These are phyloP conservation scores for Ascomycota sp. DNA, from an alignment of 2,329 filamentous ascomycete genomes.

Conservation along the genomic window DNA sequence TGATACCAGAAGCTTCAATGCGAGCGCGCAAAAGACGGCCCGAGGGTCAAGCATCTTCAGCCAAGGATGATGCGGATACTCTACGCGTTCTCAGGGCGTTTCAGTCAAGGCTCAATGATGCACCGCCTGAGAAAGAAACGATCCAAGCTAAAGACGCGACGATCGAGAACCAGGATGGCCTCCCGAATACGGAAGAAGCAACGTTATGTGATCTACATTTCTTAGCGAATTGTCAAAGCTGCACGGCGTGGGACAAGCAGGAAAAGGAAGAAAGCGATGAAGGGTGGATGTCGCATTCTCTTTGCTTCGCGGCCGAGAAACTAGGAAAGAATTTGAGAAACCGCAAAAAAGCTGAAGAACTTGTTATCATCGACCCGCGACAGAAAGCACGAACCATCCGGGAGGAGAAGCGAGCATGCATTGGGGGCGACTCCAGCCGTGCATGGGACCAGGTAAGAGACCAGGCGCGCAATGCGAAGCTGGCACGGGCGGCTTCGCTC, in stretches of 20 bases:
- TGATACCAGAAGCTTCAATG: constrained; percentile 54
- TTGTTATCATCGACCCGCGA: constrained; percentile 81
- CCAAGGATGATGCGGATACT: constrained; percentile 39
- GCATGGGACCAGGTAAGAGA: constrained; percentile 30
- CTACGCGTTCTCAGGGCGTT: constrained; percentile 62
- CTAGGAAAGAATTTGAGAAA: constrained; percentile 82
- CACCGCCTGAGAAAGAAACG: constrained; percentile 19
- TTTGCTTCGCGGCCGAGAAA: constrained; percentile 76
- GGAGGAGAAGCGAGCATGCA: constrained; percentile 39
- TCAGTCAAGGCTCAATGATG: constrained; percentile 50
- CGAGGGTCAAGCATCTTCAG: constrained; percentile 28
- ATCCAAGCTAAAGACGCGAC: constrained; percentile 18
- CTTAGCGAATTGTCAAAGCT: constrained; percentile 86
- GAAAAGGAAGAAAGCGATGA: constrained; percentile 37
- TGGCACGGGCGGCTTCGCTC: constrained; percentile 30
- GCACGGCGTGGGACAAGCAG: constrained; percentile 59
- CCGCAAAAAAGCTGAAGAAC: constrained; percentile 73
- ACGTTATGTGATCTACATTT: constrained; percentile 84
- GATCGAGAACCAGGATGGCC: constrained; percentile 7
- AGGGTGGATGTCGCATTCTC: constrained; percentile 69
- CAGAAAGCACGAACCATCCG: constrained; percentile 59
- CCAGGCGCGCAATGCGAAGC: constrained; percentile 33
- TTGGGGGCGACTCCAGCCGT: constrained; percentile 30
- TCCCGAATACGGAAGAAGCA: constrained; percentile 28
- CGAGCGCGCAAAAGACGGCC: constrained; percentile 49